Evolutionary conservation across 2,329 filamentous ascomycete genomes (phyloP).

Genomic region (Claviceps digitariae): DNA sequence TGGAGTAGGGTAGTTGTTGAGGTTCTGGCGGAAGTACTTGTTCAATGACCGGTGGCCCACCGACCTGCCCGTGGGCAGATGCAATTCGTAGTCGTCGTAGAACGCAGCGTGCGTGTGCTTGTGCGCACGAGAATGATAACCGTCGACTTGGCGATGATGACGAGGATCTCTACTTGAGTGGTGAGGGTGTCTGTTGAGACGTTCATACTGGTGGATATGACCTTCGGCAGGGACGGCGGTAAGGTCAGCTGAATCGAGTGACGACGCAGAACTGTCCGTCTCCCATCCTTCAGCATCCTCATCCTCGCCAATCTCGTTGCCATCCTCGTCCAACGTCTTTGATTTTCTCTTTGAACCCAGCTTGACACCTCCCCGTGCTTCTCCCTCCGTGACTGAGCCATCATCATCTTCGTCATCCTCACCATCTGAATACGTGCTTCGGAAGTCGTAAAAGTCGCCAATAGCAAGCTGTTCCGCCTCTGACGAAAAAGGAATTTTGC

Average conservation of each 20-base stretch:
- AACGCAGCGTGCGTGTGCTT: slow-evolving; percentile 63
- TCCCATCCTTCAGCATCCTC: slow-evolving; percentile 75
- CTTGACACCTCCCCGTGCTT: slow-evolving; percentile 50
- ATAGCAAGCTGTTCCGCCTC: slow-evolving; percentile 88
- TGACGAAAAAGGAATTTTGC: slow-evolving; percentile 84
- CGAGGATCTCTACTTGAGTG: slow-evolving; percentile 60
- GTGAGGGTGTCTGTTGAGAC: slow-evolving; percentile 59
- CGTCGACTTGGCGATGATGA: slow-evolving; percentile 60
- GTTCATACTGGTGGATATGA: slow-evolving; percentile 56
- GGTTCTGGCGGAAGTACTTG: slow-evolving; percentile 84
- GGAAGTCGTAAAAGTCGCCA: slow-evolving; percentile 95
- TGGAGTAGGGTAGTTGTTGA: slow-evolving; percentile 67
- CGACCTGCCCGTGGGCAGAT: slow-evolving; percentile 77
- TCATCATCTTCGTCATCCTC: slow-evolving; percentile 48
- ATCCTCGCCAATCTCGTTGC: slow-evolving; percentile 35
- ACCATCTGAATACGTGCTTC: slow-evolving; percentile 82
- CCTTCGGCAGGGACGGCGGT: slow-evolving; percentile 65
- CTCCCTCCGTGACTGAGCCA: slow-evolving; percentile 27
- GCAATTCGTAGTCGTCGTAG: slow-evolving; percentile 85
- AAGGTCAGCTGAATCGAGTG: slow-evolving; percentile 73
- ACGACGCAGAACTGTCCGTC: slow-evolving; percentile 83
- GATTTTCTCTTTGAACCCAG: slow-evolving; percentile 46
- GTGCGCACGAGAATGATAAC: slow-evolving; percentile 73
- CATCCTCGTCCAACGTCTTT: slow-evolving; percentile 37
- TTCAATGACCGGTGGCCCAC: slow-evolving; percentile 82